These are phyloP conservation scores for Apiotrichum laibachii DNA, from an alignment of 1,284 basidiomycete species.

Conservation along the genomic window DNA sequence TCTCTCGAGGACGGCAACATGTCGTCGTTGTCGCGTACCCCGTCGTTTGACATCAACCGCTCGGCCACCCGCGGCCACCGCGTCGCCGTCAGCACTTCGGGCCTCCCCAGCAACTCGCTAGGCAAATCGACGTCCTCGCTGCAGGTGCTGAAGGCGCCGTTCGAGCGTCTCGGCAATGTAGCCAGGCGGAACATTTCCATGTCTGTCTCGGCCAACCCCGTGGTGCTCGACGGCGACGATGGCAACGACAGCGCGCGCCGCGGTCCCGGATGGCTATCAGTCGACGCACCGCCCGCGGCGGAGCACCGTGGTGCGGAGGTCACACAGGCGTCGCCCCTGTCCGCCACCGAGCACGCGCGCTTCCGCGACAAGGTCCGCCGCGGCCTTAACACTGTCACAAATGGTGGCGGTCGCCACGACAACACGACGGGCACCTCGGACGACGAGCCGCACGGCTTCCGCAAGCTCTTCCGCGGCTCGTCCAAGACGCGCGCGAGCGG, in stretches of 20 bases:
- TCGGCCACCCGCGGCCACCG: slow-evolving; percentile 6
- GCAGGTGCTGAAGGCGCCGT: slow-evolving; percentile 2
- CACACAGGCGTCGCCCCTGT: too few relatives aligned
- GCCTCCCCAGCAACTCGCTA: background rate
- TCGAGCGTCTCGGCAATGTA: slow-evolving; percentile 5
- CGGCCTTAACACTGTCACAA: background rate
- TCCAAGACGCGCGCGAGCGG: background rate
- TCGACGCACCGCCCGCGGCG: background rate
- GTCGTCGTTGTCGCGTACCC: slow-evolving; percentile 4
- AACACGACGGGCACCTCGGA: slow-evolving; percentile 9
- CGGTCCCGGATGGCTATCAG: slow-evolving; percentile 1
- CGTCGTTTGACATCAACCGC: slow-evolving; percentile 9
- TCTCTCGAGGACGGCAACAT: background rate
- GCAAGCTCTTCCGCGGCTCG: slow-evolving; percentile 3
- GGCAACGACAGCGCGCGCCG: background rate
- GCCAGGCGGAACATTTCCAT: slow-evolving; percentile 6
- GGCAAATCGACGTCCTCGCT: background rate
- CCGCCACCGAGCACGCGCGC: too few relatives aligned
- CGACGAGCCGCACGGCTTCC: slow-evolving; percentile 14
- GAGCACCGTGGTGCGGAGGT: too few relatives aligned
- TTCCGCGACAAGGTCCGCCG: slow-evolving; percentile 5
- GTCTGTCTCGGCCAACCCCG: background rate
- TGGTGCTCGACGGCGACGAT: background rate
- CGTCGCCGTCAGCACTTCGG: slow-evolving; percentile 3
- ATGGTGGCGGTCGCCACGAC: background rate